phyloP scores from a whole-genome alignment of 2,329 filamentous ascomycete species.

The Pseudogymnoascus sp. region DNA sequence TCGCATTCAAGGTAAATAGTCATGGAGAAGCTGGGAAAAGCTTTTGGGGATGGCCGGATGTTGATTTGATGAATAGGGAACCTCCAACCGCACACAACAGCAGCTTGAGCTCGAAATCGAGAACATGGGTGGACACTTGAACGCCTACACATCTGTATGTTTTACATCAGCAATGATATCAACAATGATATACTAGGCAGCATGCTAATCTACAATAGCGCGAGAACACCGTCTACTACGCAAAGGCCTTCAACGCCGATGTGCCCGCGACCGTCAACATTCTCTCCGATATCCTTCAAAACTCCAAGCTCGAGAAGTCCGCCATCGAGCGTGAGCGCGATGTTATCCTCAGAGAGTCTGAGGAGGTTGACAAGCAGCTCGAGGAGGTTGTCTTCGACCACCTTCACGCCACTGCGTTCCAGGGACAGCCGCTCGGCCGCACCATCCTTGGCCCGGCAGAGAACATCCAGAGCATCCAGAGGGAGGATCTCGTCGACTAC shows the following conservation, averaged over 20 bases:
- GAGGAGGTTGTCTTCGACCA: slow-evolving; percentile 99
- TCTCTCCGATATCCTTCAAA: slow-evolving; percentile 96
- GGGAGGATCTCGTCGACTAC: slow-evolving; percentile 84
- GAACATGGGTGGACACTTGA: slow-evolving; percentile 99
- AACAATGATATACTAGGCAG: background rate
- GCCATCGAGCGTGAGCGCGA: slow-evolving; percentile 97
- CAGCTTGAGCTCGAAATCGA: slow-evolving; percentile 99
- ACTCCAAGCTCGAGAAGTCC: slow-evolving; percentile 90
- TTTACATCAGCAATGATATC: slow-evolving; percentile 10
- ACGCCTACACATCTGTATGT: slow-evolving; percentile 96
- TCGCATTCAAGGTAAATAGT: slow-evolving; percentile 87
- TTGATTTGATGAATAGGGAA: slow-evolving; percentile 53
- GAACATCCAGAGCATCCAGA: slow-evolving; percentile 95
- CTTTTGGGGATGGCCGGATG: slow-evolving; percentile 8
- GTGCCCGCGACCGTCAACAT: slow-evolving; percentile 96
- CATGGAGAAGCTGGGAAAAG: slow-evolving; percentile 12
- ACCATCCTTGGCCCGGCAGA: slow-evolving; percentile 96
- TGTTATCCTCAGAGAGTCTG: slow-evolving; percentile 96
- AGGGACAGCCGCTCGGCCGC: slow-evolving; percentile 89
- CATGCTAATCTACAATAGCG: slow-evolving; percentile 44
- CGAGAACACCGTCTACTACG: slow-evolving; percentile 99
- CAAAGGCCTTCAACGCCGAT: slow-evolving; percentile 97
- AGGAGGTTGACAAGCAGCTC: slow-evolving; percentile 99
- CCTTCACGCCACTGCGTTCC: slow-evolving; percentile 95
- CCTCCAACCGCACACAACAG: slow-evolving; percentile 85